Base-by-base conservation (phyloP, 139 green algal genomes). In the Micractinium sp. region DNA sequence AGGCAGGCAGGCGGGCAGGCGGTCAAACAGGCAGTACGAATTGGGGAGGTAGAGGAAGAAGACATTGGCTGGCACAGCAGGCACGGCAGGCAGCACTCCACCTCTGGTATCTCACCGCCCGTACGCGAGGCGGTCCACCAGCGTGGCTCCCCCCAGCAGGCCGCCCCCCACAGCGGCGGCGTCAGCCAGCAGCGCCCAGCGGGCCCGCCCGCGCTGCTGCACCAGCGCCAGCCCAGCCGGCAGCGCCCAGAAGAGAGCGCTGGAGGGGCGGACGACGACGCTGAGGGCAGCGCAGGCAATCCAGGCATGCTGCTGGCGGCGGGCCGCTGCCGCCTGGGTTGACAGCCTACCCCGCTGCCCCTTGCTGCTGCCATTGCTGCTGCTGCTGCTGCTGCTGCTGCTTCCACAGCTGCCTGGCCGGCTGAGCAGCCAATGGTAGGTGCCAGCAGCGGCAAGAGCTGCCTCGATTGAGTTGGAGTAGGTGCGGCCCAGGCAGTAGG, bases 381-480 rank as follows among this genome's bases (percentile, higher is more conserved):
- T 77, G 9, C 35, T 23, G 22, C 56, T 22, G 16, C 41, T 81
- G 76, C 53, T 60, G 35, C 88, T 3, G 31, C 81, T 63, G 33
- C 56, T 33, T 82, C 3, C 25, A 27, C 47, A 39, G 77, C 53
- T 14, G 35, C 5, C 41, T 0, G 23, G 15, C 61, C 33, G n/a
- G 77, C 67, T 76, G 66, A 16, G 53, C 16, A 85, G 90, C 94
- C 93, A 95, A 41, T 88, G 75, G 83, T 85, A 91, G 23, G 95
- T 71, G 35, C 92, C 94, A 16, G 75, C 73, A 16, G 82, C 81
- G 1, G 82, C 90, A 0, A 92, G 63, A 0, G 76, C 20, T 15
- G 95, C 90, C 87, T 97, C 95, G 18, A 95, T 53, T 82, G 82
- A 94, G 89, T 92, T 97, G n/a, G 91, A 94, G 67, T 96, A 96